phyloP scores from a whole-genome alignment of 805 yeast genomes.

The Ogataea ganodermae region DNA sequence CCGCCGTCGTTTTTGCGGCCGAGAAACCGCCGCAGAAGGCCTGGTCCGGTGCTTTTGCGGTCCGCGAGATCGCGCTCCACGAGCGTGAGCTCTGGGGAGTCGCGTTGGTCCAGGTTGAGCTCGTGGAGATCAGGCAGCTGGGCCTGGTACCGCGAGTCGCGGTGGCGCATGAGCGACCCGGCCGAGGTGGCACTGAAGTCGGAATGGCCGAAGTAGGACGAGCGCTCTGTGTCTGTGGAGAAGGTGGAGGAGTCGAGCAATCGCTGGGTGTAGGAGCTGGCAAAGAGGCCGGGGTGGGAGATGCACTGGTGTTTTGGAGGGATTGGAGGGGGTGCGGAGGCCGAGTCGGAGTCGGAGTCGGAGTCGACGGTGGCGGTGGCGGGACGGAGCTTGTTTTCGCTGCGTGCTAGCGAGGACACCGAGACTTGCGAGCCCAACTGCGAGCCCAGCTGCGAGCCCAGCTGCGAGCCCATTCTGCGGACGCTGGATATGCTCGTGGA shows the following conservation, averaged over 20 bases:
- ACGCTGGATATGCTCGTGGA: conserved; percentile 18
- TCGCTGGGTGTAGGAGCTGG: conserved; percentile 29
- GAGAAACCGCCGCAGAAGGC: conserved; percentile 46
- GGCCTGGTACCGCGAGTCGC: conserved; percentile 33
- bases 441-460: too few species aligned
- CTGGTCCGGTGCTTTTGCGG: conserved; percentile 42
- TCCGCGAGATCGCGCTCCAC: too few species aligned
- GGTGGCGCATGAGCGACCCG: conserved; percentile 79
- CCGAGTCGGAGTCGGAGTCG: conserved; percentile 17
- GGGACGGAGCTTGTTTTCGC: not conserved
- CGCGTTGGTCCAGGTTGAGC: conserved; percentile 15
- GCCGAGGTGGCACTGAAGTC: conserved; percentile 90
- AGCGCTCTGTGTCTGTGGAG: conserved; percentile 38
- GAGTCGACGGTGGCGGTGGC: conserved; percentile 5
- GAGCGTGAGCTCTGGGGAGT: too few species aligned
- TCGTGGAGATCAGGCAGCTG: conserved; percentile 16
- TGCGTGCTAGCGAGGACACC: conserved; percentile 18
- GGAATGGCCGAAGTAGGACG: conserved; percentile 55
- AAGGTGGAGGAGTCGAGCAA: conserved; percentile 33
- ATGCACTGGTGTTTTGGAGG: conserved; percentile 39
- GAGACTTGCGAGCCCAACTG: conserved; percentile 15
- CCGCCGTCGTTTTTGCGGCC: conserved; percentile 35
- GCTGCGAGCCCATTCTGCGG: conserved; percentile 17
- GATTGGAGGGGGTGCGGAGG: conserved; percentile 34
- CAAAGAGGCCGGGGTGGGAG: conserved; percentile 17